Conservation (phyloP, 371 early-diverging fungal genomes). For the Smittium culicis region DNA sequence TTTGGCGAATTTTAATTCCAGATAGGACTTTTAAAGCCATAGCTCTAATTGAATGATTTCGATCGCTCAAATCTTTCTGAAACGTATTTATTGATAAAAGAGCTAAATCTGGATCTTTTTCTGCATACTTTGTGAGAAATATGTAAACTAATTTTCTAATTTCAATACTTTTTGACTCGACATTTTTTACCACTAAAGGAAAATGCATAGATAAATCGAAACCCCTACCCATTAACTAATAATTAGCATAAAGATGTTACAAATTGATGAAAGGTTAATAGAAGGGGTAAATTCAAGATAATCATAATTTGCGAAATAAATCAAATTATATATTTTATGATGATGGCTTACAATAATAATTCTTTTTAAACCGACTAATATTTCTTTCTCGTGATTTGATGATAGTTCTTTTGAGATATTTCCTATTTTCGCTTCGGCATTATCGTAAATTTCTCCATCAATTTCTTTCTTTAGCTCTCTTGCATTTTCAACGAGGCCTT, state of each 20-base stretch:
- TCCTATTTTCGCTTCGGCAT: slow-evolving; percentile 64
- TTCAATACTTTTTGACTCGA: slow-evolving; percentile 76
- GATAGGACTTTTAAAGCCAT: slow-evolving; percentile 92
- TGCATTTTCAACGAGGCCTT: slow-evolving; percentile 72
- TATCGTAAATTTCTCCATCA: slow-evolving; percentile 69
- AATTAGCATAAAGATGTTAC: no score
- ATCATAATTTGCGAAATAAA: no score
- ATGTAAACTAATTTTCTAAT: slow-evolving; percentile 89
- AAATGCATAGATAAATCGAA: slow-evolving; percentile 81
- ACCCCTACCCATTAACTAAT: slow-evolving; percentile 78
- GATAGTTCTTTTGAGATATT: slow-evolving; percentile 63
- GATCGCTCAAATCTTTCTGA: slow-evolving; percentile 88
- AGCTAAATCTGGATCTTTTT: slow-evolving; percentile 86
- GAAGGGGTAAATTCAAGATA: no score
- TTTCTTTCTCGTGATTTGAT: slow-evolving; percentile 78
- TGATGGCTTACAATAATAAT: slow-evolving; percentile 43
- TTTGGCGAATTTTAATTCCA: slow-evolving; percentile 79
- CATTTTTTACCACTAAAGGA: slow-evolving; percentile 92
- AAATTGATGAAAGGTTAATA: no score
- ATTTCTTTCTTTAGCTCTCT: slow-evolving; percentile 66
- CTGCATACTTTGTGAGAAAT: slow-evolving; percentile 82
- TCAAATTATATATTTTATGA: not conserved
- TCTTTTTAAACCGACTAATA: slow-evolving; percentile 76
- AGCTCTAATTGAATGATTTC: slow-evolving; percentile 79
- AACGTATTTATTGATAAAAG: slow-evolving; percentile 90